Base-by-base conservation (phyloP, 495 filamentous ascomycete genomes). In the Sabuloglossum arenarium region DNA sequence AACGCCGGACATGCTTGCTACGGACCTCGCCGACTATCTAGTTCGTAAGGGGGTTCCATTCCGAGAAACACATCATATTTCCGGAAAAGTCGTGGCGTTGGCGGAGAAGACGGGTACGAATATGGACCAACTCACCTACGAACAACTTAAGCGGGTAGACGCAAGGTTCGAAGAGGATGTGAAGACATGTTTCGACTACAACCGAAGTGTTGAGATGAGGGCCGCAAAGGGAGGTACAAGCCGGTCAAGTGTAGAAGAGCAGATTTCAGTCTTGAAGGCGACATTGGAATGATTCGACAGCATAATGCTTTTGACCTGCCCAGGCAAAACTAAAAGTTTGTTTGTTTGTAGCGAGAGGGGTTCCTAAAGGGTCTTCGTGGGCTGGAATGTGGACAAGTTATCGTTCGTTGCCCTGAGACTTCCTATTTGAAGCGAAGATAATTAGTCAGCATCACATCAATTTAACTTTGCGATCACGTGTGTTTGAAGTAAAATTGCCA, bases 61-160 rank as follows among this genome's bases (percentile, higher is more conserved):
- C 73, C 69, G 81, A 21, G 84, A 94, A 71, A 86, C 87, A 0
- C 88, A 94, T 71, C 88, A 94, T 69, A 88, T 94, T 66, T 84
- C 82, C 3, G 90, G 90, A 11, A 79, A 77, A 42, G 77, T 86
- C 9, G 89, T 95, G 14, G 79, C 80, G 37, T 68, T 85, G 29
- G 81, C 80, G 0, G 88, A 94, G 72, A 69, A 83, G 61, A 71
- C 74, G 39, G 74, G 73, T 27, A 72, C 77, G 3, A 76, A 82
- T 50, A 96, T 94, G 80, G 82, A 93, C 66, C 74, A 82, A 62
- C 73, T 95, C 9, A 74, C 74, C 0, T 72, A 82, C 37, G 73
- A 80, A 63, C 79, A 85, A 64, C 71, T 94, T 53, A 72, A 85
- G 73, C 68, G 68, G n/a, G 71, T 96, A 11, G 85, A 93, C 59